Percentiles rank a stretch among this genome's conserved stretches.
phyloP scores from a whole-genome alignment of 208 protist genomes.

The Entamoeba dispar region DNA sequence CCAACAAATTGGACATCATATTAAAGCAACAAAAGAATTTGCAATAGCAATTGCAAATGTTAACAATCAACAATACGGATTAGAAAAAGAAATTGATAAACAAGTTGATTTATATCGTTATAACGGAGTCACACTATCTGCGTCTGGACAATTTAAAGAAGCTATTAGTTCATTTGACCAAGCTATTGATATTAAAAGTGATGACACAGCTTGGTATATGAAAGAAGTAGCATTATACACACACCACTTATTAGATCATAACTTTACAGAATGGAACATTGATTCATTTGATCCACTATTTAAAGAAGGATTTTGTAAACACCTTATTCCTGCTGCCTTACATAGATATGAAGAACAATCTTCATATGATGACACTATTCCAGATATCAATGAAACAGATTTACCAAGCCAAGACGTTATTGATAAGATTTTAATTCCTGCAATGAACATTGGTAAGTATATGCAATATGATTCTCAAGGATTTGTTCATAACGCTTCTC shows the following conservation, averaged over 20 bases:
- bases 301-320: slow-evolving; percentile 37
- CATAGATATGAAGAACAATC: background rate
- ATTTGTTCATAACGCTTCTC: slow-evolving; percentile 33
- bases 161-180: slow-evolving; percentile 23
- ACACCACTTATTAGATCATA: background rate
- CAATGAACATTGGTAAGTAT: background rate
- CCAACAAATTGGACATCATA: slow-evolving; percentile 25
- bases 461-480: slow-evolving; percentile 12
- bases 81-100: background rate
- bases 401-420: background rate
- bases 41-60: slow-evolving; percentile 9
- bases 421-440: background rate
- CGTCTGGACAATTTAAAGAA: slow-evolving; percentile 9
- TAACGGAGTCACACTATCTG: slow-evolving; percentile 19
- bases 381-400: background rate
- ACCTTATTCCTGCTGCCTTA: slow-evolving; percentile 15
- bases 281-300: slow-evolving; percentile 24
- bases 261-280: background rate
- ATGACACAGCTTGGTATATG: slow-evolving; percentile 32
- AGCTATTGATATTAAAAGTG: slow-evolving; percentile 19
- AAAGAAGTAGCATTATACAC: background rate
- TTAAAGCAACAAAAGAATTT: slow-evolving; percentile 28
- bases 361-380: background rate
- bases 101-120: slow-evolving; percentile 23
- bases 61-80: too few species aligned